phyloP scores from a whole-genome alignment of 768 basidiomycete species.

The Termitomyces sp. region DNA sequence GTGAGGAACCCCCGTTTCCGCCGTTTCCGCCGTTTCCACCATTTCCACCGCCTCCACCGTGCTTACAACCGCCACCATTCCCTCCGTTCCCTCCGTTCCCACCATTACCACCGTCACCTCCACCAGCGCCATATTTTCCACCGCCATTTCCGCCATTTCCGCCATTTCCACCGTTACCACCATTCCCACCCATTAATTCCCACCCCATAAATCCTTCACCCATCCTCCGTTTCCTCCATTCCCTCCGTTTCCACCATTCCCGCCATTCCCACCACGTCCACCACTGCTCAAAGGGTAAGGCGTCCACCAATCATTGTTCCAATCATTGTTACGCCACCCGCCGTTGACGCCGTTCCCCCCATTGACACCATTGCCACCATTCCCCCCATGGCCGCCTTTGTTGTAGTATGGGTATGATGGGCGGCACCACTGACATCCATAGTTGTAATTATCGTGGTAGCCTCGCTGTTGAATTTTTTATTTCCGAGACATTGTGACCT shows the following conservation, averaged over 20 bases:
- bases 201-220: neutral
- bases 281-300: neutral
- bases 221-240: neutral
- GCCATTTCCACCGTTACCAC: neutral
- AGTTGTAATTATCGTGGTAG: too few relatives aligned
- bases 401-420: neutral
- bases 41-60: neutral
- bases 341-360: too few relatives aligned
- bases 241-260: neutral
- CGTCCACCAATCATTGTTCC: neutral
- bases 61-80: neutral
- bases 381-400: neutral
- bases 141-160: neutral
- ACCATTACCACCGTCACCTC: neutral
- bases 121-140: too few relatives aligned
- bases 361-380: neutral
- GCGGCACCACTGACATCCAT: too few relatives aligned
- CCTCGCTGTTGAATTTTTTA: too few relatives aligned
- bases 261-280: neutral
- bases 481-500: too few relatives aligned
- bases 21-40: neutral
- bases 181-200: neutral
- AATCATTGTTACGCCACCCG: neutral
- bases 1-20: too few relatives aligned
- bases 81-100: neutral